phyloP scores from a whole-genome alignment of 768 basidiomycete genomes.

The Boletus rex-veris region DNA sequence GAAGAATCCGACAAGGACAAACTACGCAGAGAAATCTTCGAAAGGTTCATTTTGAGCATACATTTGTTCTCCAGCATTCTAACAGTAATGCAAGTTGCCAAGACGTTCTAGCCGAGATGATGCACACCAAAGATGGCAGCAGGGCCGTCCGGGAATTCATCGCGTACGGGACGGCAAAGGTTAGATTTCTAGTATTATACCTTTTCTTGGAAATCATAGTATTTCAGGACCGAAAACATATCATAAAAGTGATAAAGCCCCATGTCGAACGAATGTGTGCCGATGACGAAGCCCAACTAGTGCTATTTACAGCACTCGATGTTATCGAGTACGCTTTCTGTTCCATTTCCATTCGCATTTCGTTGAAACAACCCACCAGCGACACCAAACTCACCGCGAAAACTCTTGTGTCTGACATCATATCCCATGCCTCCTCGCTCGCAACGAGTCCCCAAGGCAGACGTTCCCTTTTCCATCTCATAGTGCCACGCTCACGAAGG shows the following conservation, averaged over 20 bases:
- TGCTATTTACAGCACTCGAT: constrained; percentile 87
- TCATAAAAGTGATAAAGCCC: constrained; percentile 84
- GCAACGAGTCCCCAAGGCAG: constrained; percentile 70
- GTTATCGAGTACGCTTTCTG: constrained; percentile 68
- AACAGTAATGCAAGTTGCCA: constrained; percentile 52
- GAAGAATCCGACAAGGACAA: constrained; percentile 72
- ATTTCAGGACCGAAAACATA: constrained; percentile 80
- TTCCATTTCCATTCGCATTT: neutral
- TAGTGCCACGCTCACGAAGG: constrained; percentile 77
- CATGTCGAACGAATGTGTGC: constrained; percentile 85
- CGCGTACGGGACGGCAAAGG: constrained; percentile 80
- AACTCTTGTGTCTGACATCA: constrained; percentile 70
- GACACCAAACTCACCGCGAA: constrained; percentile 90
- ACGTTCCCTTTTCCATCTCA: constrained; percentile 75
- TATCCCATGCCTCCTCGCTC: constrained; percentile 52
- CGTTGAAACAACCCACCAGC: constrained; percentile 37
- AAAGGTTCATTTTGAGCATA: constrained; percentile 48
- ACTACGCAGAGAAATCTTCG: constrained; percentile 74
- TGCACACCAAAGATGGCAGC: constrained; percentile 91
- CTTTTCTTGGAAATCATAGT: neutral
- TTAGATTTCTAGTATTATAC: constrained; percentile 20
- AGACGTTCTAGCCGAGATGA: constrained; percentile 86
- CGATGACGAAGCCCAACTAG: constrained; percentile 87
- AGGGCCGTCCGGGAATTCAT: constrained; percentile 83
- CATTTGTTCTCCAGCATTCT: neutral